A percentile compares a stretch with the other conserved stretches of the same genome.
Evolutionary conservation across 1,284 basidiomycete species (phyloP).

Genomic region (Rhizopogon hawkerae): DNA sequence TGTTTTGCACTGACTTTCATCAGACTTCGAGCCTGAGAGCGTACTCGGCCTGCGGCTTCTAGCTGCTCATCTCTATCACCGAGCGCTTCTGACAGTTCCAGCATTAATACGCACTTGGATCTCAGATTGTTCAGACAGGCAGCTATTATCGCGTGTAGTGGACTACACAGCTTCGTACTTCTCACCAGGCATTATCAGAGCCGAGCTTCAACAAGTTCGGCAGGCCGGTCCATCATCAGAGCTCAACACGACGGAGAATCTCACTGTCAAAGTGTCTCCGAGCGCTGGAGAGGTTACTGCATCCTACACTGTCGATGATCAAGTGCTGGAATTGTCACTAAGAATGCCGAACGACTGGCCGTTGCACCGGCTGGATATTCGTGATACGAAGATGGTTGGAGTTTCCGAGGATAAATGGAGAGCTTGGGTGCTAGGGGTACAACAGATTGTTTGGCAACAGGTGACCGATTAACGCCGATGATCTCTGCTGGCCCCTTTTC

Average conservation of each 20-base stretch:
- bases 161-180: conserved; percentile 82
- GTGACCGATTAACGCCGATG: conserved; percentile 34
- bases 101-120: conserved; percentile 83
- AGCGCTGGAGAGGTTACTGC: conserved; percentile 72
- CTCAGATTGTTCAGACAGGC: conserved; percentile 81
- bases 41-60: conserved; percentile 59
- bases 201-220: conserved; percentile 76
- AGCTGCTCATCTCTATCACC: conserved; percentile 85
- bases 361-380: conserved; percentile 80
- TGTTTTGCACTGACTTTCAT: background rate
- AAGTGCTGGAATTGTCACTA: conserved; percentile 86
- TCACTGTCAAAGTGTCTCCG: conserved; percentile 68
- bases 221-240: conserved; percentile 54
- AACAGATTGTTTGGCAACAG: conserved; percentile 84
- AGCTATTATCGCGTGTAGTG: conserved; percentile 69
- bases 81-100: conserved; percentile 73
- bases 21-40: conserved; percentile 57
- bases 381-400: conserved; percentile 78
- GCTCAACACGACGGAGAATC: conserved; percentile 68
- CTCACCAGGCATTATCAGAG: conserved; percentile 81
- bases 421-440: conserved; percentile 89
- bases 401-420: conserved; percentile 90
- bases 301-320: conserved; percentile 87
- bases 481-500: background rate
- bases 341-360: conserved; percentile 90